phyloP scores from a whole-genome alignment of 352 stramenopile species.

The Pythium scleroteichum region DNA sequence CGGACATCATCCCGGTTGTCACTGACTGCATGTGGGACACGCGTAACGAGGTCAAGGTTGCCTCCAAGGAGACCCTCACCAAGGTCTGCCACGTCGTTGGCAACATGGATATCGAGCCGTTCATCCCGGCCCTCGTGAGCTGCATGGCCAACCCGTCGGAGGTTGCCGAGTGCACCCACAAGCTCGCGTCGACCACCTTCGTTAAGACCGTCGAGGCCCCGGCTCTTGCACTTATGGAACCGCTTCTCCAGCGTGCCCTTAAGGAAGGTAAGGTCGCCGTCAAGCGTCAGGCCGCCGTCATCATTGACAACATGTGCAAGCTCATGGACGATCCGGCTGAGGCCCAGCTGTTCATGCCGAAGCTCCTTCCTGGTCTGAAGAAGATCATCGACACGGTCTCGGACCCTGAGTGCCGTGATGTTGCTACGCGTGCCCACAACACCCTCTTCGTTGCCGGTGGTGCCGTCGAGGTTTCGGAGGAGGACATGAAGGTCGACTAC shows the following conservation, averaged over 20 bases:
- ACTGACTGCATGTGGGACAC: slow-evolving; percentile 99
- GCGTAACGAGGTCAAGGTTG: slow-evolving; percentile 97
- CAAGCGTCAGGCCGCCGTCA: slow-evolving; percentile 97
- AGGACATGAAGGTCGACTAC: slow-evolving; percentile 93
- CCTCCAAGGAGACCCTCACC: slow-evolving; percentile 93
- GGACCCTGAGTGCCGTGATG: slow-evolving; percentile 96
- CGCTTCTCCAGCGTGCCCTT: slow-evolving; percentile 94
- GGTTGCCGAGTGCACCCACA: slow-evolving; percentile 98
- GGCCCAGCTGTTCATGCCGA: slow-evolving; percentile 97
- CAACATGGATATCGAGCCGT: slow-evolving; percentile 99
- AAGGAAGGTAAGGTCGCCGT: slow-evolving; percentile 95
- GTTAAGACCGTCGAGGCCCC: slow-evolving; percentile 97
- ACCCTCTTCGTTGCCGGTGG: slow-evolving; percentile 95
- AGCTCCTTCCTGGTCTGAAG: slow-evolving; percentile 96
- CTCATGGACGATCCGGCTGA: slow-evolving; percentile 97
- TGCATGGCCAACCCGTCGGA: slow-evolving; percentile 97
- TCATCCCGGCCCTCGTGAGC: slow-evolving; percentile 96
- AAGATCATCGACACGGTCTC: slow-evolving; percentile 96
- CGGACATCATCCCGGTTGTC: slow-evolving; percentile 96
- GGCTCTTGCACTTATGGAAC: slow-evolving; percentile 97
- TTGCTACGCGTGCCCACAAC: slow-evolving; percentile 92
- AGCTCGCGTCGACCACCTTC: slow-evolving; percentile 98
- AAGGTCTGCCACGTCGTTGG: slow-evolving; percentile 96
- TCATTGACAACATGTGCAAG: slow-evolving; percentile 99
- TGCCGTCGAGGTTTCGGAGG: slow-evolving; percentile 89